Conservation (phyloP, 2,329 filamentous ascomycete species). For the Botrytis squamosa region DNA sequence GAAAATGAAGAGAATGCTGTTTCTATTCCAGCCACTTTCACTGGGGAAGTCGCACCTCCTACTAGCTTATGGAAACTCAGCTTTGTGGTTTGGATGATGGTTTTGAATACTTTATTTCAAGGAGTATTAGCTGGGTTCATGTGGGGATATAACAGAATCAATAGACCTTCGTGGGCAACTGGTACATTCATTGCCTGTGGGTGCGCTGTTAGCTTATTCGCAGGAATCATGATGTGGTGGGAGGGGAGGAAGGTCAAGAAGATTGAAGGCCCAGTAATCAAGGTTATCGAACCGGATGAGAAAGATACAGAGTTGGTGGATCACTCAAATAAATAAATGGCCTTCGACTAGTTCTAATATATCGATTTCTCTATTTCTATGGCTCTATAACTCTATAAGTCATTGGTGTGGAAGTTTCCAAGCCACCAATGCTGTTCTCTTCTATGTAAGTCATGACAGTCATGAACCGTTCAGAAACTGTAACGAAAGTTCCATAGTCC, state of each 20-base stretch:
- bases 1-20: constrained; percentile 54
- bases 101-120: constrained; percentile 42
- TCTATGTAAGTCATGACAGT: not conserved
- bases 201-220: constrained; percentile 26
- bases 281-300: constrained; percentile 19
- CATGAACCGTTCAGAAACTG: not conserved
- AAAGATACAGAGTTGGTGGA: not conserved
- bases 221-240: constrained; percentile 28
- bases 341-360: not conserved
- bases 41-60: constrained; percentile 63
- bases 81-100: constrained; percentile 45
- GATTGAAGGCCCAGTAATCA: constrained; percentile 25
- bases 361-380: not conserved
- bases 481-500: not conserved
- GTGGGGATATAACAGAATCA: constrained; percentile 27
- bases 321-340: not conserved
- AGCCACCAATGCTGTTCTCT: not conserved
- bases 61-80: constrained; percentile 73
- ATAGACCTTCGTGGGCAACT: constrained; percentile 26
- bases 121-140: constrained; percentile 25
- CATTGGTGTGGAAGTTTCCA: not conserved
- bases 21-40: constrained; percentile 57
- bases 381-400: not conserved
- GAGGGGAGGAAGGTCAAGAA: constrained; percentile 28
- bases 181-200: constrained; percentile 26